Evolutionary conservation across 2,329 filamentous ascomycete genomes (phyloP).

Genomic region (Fusarium compactum): DNA sequence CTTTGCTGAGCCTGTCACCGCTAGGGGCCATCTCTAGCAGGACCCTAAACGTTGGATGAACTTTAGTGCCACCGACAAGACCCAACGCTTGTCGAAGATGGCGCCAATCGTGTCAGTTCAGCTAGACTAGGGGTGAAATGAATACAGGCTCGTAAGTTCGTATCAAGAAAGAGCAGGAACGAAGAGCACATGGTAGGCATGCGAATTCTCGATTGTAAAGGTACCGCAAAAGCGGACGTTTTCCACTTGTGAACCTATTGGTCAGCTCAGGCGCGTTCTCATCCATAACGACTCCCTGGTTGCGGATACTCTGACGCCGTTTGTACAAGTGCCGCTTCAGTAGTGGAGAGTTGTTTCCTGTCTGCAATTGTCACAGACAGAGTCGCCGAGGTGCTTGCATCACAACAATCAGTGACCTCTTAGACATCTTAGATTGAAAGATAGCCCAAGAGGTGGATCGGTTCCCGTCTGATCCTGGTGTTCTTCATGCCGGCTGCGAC

Average conservation of each 20-base stretch:
- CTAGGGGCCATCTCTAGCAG: slow-evolving; percentile 18
- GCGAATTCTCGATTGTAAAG: not conserved
- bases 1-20: slow-evolving; percentile 11
- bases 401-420: not conserved
- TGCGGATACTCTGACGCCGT: slow-evolving; percentile 3
- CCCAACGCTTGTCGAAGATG: slow-evolving; percentile 14
- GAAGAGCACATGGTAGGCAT: not conserved
- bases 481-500: slow-evolving; percentile 34
- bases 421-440: slow-evolving; percentile 1
- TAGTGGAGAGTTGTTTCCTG: not conserved
- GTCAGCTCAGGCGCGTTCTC: slow-evolving; percentile 5
- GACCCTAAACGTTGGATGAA: slow-evolving; percentile 3
- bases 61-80: slow-evolving; percentile 24
- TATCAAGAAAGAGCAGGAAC: not conserved
- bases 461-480: slow-evolving; percentile 36
- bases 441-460: slow-evolving; percentile 30
- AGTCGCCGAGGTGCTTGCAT: not conserved
- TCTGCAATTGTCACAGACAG: slow-evolving; percentile 10
- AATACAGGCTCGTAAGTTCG: not conserved
- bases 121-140: slow-evolving; percentile 37
- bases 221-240: not conserved
- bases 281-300: not conserved
- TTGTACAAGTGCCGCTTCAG: not conserved
- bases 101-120: slow-evolving; percentile 39
- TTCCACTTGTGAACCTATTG: slow-evolving; percentile 7